Evolutionary conservation across 768 basidiomycete species (phyloP), one percentile per base, ranked within the genome.

Genomic region (Solioccasus polychromus): DNA sequence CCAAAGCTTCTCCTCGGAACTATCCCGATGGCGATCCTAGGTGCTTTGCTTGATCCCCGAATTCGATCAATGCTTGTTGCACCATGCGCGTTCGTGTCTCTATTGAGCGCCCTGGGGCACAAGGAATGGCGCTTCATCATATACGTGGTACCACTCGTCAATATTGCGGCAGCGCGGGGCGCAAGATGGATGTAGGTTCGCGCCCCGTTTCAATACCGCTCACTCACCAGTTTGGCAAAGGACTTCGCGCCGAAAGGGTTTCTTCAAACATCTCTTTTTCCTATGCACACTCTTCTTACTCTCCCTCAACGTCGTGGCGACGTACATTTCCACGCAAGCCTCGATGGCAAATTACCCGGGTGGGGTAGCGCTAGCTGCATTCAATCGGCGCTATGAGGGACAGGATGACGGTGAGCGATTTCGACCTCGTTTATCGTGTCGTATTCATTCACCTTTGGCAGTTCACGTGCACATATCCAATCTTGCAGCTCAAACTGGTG

Each of bases 41-140:
- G 83, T 0, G 59, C 69, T 31, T 20, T 69, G 7, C 45, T 70
- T 14, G 81, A 88, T 52, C 53, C 51, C 8, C 73, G 78, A 8
- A 68, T 81, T 35, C 75, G 77, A 4, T 59, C 67, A 3, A 69
- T 87, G 29, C 64, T 84, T 4, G 39, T 74, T 9, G 78, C 84
- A 0, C 71, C 78, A 3, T 22, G 82, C 5, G 46, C 58, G 1
- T 88, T 85, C 48, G 58, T 91, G 8, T 63, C 59, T 3, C 54
- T 84, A 3, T 78, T 98, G 62, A 93, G 92, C 60, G 71, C 61
- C 24, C 71, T 97, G 1, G 84, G 79, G 0, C 96, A 99, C 68
- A 99, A 99, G 63, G 96, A 99, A 67, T 99, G 96, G 96, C 79
- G 96, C 7, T 99, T 99, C 66, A 72, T 98, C 45, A 76, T 92